Base-by-base conservation (phyloP, 2,329 filamentous ascomycete species). In the Macrophomina pseudophaseolina region DNA sequence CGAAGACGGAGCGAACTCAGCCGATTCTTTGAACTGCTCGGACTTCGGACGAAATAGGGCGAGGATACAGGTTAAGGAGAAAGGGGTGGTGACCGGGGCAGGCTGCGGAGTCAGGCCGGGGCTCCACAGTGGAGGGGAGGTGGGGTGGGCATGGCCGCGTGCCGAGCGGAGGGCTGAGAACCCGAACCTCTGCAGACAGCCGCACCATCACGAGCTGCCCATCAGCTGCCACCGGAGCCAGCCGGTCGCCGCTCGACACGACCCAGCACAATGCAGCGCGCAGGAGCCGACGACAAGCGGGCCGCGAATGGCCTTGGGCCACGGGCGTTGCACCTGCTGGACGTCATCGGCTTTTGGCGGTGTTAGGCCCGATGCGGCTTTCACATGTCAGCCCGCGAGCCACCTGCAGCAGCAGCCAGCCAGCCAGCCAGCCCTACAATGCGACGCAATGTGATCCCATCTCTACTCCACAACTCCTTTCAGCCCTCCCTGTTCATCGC, bases 311-410 rank as follows among this genome's bases (percentile, higher is more conserved):
- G 9, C 49, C 49, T 11, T 7, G 28, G 23, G 7, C 49, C 8
- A 9, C 14, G 54, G 14, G 40, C 56, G 56, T 46, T 59, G 56
- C 42, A n/a, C 30, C 56, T 23, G 56, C 40, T 28, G 49, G 30
- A 56, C 62, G 51, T 54, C 62, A 65, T 35, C 49, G 62, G 62
- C 62, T 58, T 52, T 23, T 56, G 51, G 51, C 53, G 40, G 38
- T 42, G 62, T 32, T 65, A 65, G 63, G 44, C n/a, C 59, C 59
- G 44, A 63, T 63, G 59, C 63, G 51, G 54, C 64, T 66, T 66
- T 66, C 64, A 66, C 64, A 66, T 66, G 64, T 52, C 53, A 66
- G 54, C 64, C 49, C 23, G 23, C 23, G 23, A 23, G 23, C 48
- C 60, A 23, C 32, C 42, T 30, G 18, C 12, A 11, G 42, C 28